These are phyloP conservation scores for Citrus trifoliata DNA, from an alignment of 345 rosid genomes.

Conservation along the genomic window DNA sequence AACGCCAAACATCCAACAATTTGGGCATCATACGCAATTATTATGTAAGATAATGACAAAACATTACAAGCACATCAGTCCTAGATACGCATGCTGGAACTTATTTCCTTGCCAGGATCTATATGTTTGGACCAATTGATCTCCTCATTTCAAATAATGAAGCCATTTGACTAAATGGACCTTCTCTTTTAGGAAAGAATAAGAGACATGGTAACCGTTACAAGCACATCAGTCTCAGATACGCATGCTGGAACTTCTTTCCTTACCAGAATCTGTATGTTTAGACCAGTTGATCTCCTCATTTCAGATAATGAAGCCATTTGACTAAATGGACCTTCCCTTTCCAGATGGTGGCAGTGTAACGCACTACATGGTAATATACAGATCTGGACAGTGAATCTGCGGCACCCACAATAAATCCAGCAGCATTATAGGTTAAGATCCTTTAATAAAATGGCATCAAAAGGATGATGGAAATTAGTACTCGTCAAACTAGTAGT, in stretches of 20 bases:
- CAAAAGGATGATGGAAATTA: neutral
- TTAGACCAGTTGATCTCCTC: constrained; percentile 71
- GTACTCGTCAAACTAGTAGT: neutral
- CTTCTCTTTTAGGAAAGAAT: neutral
- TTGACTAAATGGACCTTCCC: neutral
- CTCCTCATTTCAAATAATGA: constrained; percentile 62
- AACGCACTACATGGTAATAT: neutral
- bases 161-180: neutral
- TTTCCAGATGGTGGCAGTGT: neutral
- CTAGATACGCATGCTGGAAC: constrained; percentile 43
- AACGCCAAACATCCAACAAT: constrained; percentile 16
- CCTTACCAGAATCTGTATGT: constrained; percentile 61
- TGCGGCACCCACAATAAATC: neutral
- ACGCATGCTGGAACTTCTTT: constrained; percentile 61
- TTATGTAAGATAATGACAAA: no score
- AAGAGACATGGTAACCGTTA: no score
- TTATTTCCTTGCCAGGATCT: constrained; percentile 67
- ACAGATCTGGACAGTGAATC: neutral
- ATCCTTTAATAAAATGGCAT: neutral
- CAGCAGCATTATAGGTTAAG: neutral
- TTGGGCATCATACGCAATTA: neutral
- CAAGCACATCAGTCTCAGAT: neutral
- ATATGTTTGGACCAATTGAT: constrained; percentile 66
- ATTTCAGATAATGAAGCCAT: constrained; percentile 48
- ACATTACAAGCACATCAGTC: no score